Percentiles rank a stretch among this genome's conserved stretches.
phyloP scores from a whole-genome alignment of 2,329 filamentous ascomycete species.

The Cladosporium sp. region DNA sequence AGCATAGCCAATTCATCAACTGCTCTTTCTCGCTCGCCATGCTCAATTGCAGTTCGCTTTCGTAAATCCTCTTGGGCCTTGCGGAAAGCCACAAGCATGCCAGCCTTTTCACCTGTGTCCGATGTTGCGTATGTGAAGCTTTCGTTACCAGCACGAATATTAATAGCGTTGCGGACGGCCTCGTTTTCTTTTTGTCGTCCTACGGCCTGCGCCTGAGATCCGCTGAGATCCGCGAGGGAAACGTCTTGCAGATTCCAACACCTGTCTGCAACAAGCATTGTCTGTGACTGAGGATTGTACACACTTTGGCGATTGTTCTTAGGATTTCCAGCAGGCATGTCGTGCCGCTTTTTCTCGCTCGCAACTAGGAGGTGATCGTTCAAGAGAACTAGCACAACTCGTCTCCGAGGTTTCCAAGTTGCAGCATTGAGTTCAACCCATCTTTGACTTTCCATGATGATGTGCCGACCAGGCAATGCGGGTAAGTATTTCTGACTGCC shows the following conservation, averaged over 20 bases:
- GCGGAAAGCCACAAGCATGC: conserved; percentile 81
- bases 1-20: conserved; percentile 29
- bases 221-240: conserved; percentile 81
- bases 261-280: conserved; percentile 82
- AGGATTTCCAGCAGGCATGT: conserved; percentile 36
- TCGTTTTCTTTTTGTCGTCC: conserved; percentile 48
- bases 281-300: conserved; percentile 33
- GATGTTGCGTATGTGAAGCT: conserved; percentile 89
- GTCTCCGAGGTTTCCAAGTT: conserved; percentile 87
- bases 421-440: conserved; percentile 98
- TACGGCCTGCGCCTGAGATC: conserved; percentile 24
- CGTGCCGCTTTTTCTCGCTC: conserved; percentile 85
- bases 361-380: conserved; percentile 94
- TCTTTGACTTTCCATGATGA: conserved; percentile 83
- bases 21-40: conserved; percentile 74
- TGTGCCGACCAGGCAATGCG: conserved; percentile 83
- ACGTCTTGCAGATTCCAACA: conserved; percentile 94
- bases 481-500: conserved; percentile 96
- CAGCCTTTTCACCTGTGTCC: conserved; percentile 68
- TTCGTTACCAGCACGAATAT: conserved; percentile 82
- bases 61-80: conserved; percentile 90
- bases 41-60: conserved; percentile 78
- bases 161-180: conserved; percentile 71
- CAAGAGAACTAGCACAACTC: conserved; percentile 85
- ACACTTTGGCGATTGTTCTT: conserved; percentile 28